Evolutionary conservation across 2,329 filamentous ascomycete species (phyloP), one percentile per base, ranked within the genome.

Genomic region (Epichloe scottii): DNA sequence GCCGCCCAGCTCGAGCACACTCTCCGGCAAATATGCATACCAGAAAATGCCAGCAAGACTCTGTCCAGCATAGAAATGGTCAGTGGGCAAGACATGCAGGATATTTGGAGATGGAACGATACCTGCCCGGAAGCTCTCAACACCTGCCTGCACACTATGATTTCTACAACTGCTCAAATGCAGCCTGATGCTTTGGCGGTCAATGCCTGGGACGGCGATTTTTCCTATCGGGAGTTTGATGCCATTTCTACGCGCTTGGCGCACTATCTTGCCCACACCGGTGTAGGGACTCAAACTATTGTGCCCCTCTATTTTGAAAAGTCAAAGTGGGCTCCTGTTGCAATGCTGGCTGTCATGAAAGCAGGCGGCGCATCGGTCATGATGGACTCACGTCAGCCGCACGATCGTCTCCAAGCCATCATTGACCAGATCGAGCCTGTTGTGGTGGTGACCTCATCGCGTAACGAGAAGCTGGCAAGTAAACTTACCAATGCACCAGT

Each of bases 201-300:
- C 12, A 41, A 46, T 35, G 50, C 55, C 26, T 57, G 55, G 55
- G 60, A 73, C 73, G 49, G 76, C 70, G 60, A 67, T 66, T 54
- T 69, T 66, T 48, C 59, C 63, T 23, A 68, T 49, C 53, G 64
- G 54, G 43, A 72, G 23, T 59, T 72, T 6, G 49, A 57, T 37
- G 10, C 6, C 3, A 26, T 54, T 14, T 44, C 54, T 6, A 49
- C 46, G 1, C 30, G 23, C 4, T 47, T 58, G 1, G 57, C 56
- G 23, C 19, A 12, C 12, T 51, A 49, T n/a, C 52, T 57, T 2
- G 41, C 47, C 14, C 17, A 33, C 12, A 23, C 34, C 5, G 55
- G 51, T 14, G 50, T 53, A 4, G 40, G 40, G 5, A 53, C 55
- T 1, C 48, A 42, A 6, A 39, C n/a, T 33, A 48, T 46, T 35